Evolutionary conservation across 2,329 filamentous ascomycete species (phyloP), one percentile per base, ranked within the genome.

Genomic region (Reticulascus tulasneorum): DNA sequence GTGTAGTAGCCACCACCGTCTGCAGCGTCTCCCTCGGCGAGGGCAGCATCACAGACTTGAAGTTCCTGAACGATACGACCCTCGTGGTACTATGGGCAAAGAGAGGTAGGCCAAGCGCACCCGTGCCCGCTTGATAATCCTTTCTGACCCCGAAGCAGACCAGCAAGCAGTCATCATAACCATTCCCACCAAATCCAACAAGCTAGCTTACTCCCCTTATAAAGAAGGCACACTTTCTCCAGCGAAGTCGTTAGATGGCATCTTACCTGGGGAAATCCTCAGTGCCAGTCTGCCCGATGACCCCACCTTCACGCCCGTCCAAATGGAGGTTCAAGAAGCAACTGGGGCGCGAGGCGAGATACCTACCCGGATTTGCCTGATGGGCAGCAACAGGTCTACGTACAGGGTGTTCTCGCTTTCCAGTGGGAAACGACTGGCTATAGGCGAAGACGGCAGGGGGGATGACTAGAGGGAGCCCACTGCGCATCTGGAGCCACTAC

Each of bases 41-140:
- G 6, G 61, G 60, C 9, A 60, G 56, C n/a, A 59, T 82, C 12
- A 56, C 77, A 15, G 82, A 88, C 52, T 56, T 84, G 11, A 81
- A 82, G 51, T 87, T 89, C 50, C 69, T 86, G 27, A 71, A 83
- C 48, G 76, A 84, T 37, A 58, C 69, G 10, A 68, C 63, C 0
- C 54, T 89, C 2, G 66, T 88, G 35, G 47, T 86, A 2, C 68
- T 89, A 59, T 75, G 72, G 59, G 51, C 54, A 27, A 47, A 34
- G 17, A 52, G n/a, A 49, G 63, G 71, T 67, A 50, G 26, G 47
- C 43, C 15, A 5, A 6, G 8, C 8, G 5, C 4, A 13, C 29
- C 16, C 25, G 28, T 47, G 19, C 19, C 33, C 23, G 15, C 19
- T 12, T 10, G 18, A 13, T 13, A 7, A 6, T 8, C 7, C 27